Evolutionary conservation across 1,284 basidiomycete genomes (phyloP).

Genomic region (Tremellales sp.): DNA sequence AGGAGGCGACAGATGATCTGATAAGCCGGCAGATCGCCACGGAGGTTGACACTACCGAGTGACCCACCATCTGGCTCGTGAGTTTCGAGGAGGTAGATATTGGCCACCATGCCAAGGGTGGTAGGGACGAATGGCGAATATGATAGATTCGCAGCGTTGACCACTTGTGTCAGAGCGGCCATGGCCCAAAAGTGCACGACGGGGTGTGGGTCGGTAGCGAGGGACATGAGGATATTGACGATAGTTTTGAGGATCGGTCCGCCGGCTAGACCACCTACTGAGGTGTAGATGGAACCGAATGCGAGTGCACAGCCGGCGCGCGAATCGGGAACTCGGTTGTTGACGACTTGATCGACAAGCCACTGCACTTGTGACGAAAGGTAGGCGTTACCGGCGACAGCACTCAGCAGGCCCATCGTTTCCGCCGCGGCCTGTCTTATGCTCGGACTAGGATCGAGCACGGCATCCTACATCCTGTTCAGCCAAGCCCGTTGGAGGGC

Average conservation of each 20-base stretch:
- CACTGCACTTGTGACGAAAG: conserved; percentile 84
- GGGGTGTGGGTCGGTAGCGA: conserved; percentile 93
- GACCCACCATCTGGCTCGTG: conserved; percentile 94
- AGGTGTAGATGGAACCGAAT: conserved; percentile 88
- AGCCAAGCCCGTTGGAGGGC: not conserved
- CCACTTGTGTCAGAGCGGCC: conserved; percentile 76
- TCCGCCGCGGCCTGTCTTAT: conserved; percentile 81
- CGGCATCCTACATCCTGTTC: conserved; percentile 58
- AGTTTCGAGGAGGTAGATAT: conserved; percentile 82
- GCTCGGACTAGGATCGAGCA: conserved; percentile 74
- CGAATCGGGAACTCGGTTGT: conserved; percentile 86
- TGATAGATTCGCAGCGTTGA: conserved; percentile 85
- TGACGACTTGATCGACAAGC: conserved; percentile 93
- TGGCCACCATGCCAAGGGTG: conserved; percentile 86
- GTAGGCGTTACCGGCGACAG: conserved; percentile 78
- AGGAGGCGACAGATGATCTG: conserved; percentile 87
- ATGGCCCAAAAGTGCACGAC: conserved; percentile 93
- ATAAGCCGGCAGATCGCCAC: conserved; percentile 86
- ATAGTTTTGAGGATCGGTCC: conserved; percentile 94
- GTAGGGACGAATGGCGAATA: conserved; percentile 85
- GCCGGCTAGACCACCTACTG: conserved; percentile 89
- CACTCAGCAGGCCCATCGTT: conserved; percentile 80
- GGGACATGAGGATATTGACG: conserved; percentile 90
- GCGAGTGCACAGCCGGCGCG: conserved; percentile 91
- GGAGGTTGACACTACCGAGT: conserved; percentile 73